Percentiles rank a stretch among this genome's conserved stretches.
Conservation (phyloP, 805 yeast genomes). For the Barnettozyma californica region DNA sequence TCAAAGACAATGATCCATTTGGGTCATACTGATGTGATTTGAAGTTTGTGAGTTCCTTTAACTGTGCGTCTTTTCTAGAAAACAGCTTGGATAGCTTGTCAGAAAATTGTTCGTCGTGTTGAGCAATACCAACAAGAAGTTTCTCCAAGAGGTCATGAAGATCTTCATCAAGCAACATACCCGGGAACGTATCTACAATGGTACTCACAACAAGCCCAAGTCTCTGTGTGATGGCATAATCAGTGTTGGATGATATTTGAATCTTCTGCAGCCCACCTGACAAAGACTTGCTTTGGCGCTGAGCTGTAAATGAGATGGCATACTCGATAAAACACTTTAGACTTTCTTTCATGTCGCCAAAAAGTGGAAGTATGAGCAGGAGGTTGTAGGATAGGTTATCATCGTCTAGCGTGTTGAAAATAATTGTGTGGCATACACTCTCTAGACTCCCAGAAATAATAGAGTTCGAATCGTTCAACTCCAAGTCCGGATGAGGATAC, state of each 20-base stretch:
- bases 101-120: constrained; percentile 43
- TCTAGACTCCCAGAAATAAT: constrained; percentile 57
- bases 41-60: constrained; percentile 33
- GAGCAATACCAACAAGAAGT: constrained; percentile 43
- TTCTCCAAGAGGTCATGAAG: constrained; percentile 54
- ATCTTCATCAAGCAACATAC: constrained; percentile 61
- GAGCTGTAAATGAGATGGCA: constrained; percentile 31
- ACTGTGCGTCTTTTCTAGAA: constrained; percentile 42
- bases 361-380: constrained; percentile 49
- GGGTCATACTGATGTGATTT: constrained; percentile 17
- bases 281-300: constrained; percentile 17
- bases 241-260: constrained; percentile 28
- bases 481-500: constrained; percentile 61
- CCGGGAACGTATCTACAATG: constrained; percentile 54
- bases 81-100: constrained; percentile 48
- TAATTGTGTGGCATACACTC: constrained; percentile 68
- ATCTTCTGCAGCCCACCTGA: constrained; percentile 11
- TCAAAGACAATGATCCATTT: constrained; percentile 23
- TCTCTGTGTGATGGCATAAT: constrained; percentile 42
- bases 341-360: constrained; percentile 41
- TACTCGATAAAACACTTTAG: constrained; percentile 41
- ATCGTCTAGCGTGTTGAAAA: constrained; percentile 45
- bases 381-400: constrained; percentile 36
- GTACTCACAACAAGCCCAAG: constrained; percentile 49
- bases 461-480: constrained; percentile 42